These are phyloP conservation scores for Eremochloa ophiuroides DNA, from an alignment of 176 grass and related monocot genomes.

Conservation along the genomic window DNA sequence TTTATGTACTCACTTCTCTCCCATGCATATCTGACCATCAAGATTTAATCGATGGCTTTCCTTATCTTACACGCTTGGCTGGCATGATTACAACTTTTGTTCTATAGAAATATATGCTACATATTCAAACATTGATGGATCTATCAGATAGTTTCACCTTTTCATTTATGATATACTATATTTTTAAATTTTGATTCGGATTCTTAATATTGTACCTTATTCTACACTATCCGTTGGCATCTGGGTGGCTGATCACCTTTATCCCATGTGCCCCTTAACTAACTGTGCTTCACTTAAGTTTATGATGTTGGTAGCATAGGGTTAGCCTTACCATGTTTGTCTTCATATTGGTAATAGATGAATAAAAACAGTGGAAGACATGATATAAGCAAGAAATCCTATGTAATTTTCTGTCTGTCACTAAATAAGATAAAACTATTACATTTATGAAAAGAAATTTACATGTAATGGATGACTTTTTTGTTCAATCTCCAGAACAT, in stretches of 20 bases:
- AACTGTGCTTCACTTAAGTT: slow-evolving; percentile 12
- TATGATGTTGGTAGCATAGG: neutral
- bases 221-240: neutral
- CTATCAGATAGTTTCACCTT: neutral
- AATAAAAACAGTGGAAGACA: neutral
- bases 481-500: neutral
- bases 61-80: neutral
- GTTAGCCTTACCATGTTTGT: neutral
- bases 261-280: neutral
- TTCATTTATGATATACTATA: neutral
- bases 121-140: neutral
- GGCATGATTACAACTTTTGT: neutral
- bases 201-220: neutral
- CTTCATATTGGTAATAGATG: neutral
- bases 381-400: neutral
- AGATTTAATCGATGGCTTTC: neutral
- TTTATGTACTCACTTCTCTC: neutral
- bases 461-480: neutral
- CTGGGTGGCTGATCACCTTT: neutral
- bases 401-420: neutral
- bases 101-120: neutral
- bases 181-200: neutral
- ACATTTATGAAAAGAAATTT: neutral
- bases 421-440: neutral
- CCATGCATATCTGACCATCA: neutral